phyloP scores from a whole-genome alignment of 2,329 filamentous ascomycete genomes.

The Xylariomycetidae sp. region DNA sequence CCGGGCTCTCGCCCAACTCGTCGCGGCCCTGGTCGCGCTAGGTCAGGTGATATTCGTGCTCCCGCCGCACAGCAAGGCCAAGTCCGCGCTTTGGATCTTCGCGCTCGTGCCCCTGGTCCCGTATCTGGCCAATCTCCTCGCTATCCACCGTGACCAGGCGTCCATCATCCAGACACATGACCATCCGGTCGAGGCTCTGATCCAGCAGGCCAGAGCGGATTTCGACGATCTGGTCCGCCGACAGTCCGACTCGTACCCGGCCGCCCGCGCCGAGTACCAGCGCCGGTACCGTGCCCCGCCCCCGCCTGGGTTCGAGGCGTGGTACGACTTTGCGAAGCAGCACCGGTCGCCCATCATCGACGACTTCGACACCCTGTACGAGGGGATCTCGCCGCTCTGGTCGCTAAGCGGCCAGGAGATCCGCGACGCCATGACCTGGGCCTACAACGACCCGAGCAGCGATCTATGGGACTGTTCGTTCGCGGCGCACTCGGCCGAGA shows the following conservation, averaged over 20 bases:
- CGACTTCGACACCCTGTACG: constrained; percentile 39
- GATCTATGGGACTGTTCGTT: constrained; percentile 35
- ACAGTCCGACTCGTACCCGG: constrained; percentile 32
- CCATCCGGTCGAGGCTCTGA: constrained; percentile 32
- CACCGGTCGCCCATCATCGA: constrained; percentile 42
- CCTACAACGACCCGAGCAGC: constrained; percentile 16
- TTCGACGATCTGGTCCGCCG: constrained; percentile 27
- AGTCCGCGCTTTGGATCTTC: constrained; percentile 25
- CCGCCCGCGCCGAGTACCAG: constrained; percentile 35
- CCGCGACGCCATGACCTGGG: constrained; percentile 19
- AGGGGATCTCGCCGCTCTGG: constrained; percentile 35
- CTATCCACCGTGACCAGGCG: constrained; percentile 14
- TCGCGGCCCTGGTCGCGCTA: constrained; percentile 25
- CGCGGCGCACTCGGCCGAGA: constrained; percentile 17
- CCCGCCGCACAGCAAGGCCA: constrained; percentile 24
- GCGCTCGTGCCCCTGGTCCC: constrained; percentile 25
- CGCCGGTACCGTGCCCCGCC: constrained; percentile 36
- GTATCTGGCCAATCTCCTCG: constrained; percentile 22
- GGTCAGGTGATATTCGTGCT: constrained; percentile 25
- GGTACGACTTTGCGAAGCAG: constrained; percentile 36
- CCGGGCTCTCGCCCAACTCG: constrained; percentile 20
- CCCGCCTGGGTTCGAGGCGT: constrained; percentile 39
- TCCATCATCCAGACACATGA: constrained; percentile 6
- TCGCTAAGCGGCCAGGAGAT: constrained; percentile 31
- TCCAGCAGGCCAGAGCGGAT: constrained; percentile 16